phyloP scores from a whole-genome alignment of 1,284 basidiomycete species.

The Irpex sp. region DNA sequence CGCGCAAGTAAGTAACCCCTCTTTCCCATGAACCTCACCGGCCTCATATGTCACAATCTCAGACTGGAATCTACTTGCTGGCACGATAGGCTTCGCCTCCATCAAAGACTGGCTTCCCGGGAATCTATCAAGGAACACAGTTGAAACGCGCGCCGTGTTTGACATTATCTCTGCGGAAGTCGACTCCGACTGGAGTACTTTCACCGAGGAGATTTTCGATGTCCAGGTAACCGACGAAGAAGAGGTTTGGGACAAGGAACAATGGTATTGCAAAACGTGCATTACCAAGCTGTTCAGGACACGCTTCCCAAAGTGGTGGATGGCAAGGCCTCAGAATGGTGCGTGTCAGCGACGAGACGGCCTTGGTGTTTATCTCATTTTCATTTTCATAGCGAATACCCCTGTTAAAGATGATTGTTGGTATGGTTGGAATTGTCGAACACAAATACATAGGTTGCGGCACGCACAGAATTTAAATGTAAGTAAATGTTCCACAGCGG shows the following conservation, averaged over 20 bases:
- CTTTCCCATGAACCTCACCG: no score
- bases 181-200: constrained; percentile 6
- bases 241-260: constrained; percentile 21
- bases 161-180: background rate
- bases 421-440: constrained; percentile 32
- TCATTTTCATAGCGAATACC: background rate
- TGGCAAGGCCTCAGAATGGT: constrained; percentile 18
- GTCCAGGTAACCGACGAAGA: constrained; percentile 8
- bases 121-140: constrained; percentile 14
- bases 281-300: constrained; percentile 18
- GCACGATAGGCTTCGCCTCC: constrained; percentile 7
- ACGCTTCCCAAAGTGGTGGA: constrained; percentile 25
- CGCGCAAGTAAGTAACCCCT: constrained; percentile 16
- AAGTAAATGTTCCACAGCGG: constrained; percentile 4
- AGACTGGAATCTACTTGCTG: constrained; percentile 22
- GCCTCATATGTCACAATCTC: background rate
- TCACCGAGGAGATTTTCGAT: constrained; percentile 21
- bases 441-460: constrained; percentile 19
- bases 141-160: constrained; percentile 6
- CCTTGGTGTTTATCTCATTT: background rate
- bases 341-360: constrained; percentile 2
- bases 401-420: constrained; percentile 23
- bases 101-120: constrained; percentile 15
- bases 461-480: constrained; percentile 28
- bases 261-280: constrained; percentile 27